Percentiles rank a stretch among this genome's conserved stretches.
These are phyloP conservation scores for Colletotrichum sublineola DNA, from an alignment of 2,329 filamentous ascomycete species.

Conservation along the genomic window DNA sequence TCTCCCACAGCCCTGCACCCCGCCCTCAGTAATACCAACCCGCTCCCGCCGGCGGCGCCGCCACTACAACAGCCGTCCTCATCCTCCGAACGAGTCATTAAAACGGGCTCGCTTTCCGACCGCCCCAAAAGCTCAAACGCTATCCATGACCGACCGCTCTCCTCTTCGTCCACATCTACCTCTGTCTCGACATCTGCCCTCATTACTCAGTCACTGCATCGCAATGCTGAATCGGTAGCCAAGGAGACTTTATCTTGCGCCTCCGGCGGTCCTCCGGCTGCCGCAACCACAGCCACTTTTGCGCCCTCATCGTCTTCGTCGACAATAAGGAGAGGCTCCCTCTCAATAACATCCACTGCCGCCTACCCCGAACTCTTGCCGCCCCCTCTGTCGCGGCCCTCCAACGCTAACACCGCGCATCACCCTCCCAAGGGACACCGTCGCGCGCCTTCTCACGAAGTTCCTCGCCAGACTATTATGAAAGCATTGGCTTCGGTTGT, in stretches of 20 bases:
- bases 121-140: conserved; percentile 46
- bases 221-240: conserved; percentile 41
- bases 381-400: conserved; percentile 43
- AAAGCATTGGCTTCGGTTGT: conserved; percentile 81
- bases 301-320: conserved; percentile 22
- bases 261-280: conserved; percentile 27
- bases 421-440: conserved; percentile 50
- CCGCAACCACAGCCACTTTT: conserved; percentile 35
- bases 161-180: conserved; percentile 42
- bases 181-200: conserved; percentile 33
- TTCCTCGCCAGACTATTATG: conserved; percentile 85
- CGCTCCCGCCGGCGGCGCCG: conserved; percentile 43
- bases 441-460: conserved; percentile 71
- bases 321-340: conserved; percentile 37
- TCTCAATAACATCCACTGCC: conserved; percentile 43
- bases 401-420: conserved; percentile 24
- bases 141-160: conserved; percentile 40
- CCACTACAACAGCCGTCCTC: conserved; percentile 21
- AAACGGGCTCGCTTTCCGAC: conserved; percentile 46
- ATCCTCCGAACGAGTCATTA: conserved; percentile 43
- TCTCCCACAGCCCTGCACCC: conserved; percentile 66
- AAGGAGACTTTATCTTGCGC: conserved; percentile 20
- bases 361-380: conserved; percentile 44
- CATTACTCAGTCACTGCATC: conserved; percentile 39
- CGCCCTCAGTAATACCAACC: conserved; percentile 58